phyloP scores from a whole-genome alignment of 2,329 filamentous ascomycete species.

The Colletotrichum brevisporum region DNA sequence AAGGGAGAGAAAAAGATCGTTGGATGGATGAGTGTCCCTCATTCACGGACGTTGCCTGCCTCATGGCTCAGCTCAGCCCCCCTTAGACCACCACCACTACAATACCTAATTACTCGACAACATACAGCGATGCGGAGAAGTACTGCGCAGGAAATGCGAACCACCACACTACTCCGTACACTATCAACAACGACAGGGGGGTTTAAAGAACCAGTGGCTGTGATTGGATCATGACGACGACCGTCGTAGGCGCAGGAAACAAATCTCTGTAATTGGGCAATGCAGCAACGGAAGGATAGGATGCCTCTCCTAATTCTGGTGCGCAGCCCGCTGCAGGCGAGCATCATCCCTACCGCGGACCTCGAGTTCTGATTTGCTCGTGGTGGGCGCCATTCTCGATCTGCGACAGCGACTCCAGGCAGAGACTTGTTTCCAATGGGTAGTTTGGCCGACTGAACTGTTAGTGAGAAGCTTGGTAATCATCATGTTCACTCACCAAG shows the following conservation, averaged over 20 bases:
- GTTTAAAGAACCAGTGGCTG: background rate
- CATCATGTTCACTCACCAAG: background rate
- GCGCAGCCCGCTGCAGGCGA: conserved; percentile 24
- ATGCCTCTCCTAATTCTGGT: conserved; percentile 39
- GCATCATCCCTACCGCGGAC: conserved; percentile 28
- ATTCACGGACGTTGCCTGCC: conserved; percentile 22
- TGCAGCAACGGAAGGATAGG: conserved; percentile 7
- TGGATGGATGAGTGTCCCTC: conserved; percentile 15
- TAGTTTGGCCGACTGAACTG: background rate
- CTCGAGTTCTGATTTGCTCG: conserved; percentile 33
- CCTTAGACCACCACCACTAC: background rate
- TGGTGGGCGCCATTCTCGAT: conserved; percentile 20
- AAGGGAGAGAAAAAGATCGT: conserved; percentile 6
- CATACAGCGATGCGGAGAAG: conserved; percentile 21
- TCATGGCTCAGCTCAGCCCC: conserved; percentile 40
- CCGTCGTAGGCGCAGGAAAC: conserved; percentile 32
- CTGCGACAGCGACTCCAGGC: conserved; percentile 24
- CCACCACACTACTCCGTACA: background rate
- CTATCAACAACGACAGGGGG: conserved; percentile 32
- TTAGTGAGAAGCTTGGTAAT: conserved; percentile 3
- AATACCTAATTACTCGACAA: too few species aligned
- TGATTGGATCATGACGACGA: conserved; percentile 41
- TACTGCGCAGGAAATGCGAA: conserved; percentile 21
- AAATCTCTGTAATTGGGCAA: conserved; percentile 36
- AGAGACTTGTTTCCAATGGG: conserved; percentile 30